Conservation (phyloP, 2,329 filamentous ascomycete genomes). For the Ophiocordyceps sinensis region DNA sequence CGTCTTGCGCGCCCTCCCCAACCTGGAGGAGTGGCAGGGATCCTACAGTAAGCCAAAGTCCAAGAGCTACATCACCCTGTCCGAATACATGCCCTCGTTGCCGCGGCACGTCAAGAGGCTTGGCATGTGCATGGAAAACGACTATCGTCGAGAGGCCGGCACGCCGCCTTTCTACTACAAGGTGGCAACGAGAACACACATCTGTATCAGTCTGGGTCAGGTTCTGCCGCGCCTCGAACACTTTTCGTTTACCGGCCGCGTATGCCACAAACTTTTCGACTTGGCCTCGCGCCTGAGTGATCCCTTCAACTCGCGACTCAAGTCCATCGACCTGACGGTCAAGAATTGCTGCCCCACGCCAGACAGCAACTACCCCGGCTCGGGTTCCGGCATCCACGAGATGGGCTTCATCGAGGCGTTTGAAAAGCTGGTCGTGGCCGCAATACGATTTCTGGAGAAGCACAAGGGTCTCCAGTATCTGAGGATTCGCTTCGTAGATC, state of each 20-base stretch:
- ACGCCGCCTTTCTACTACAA: slow-evolving; percentile 48
- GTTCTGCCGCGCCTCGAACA: slow-evolving; percentile 49
- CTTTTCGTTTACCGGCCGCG: slow-evolving; percentile 56
- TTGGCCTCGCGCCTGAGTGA: slow-evolving; percentile 35
- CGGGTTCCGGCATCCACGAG: slow-evolving; percentile 56
- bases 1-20: slow-evolving; percentile 49
- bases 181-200: slow-evolving; percentile 43
- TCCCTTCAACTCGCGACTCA: slow-evolving; percentile 35
- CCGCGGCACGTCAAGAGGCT: slow-evolving; percentile 46
- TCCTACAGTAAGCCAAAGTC: slow-evolving; percentile 58
- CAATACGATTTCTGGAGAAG: slow-evolving; percentile 43
- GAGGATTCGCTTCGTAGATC: slow-evolving; percentile 60
- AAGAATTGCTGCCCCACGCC: slow-evolving; percentile 56
- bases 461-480: slow-evolving; percentile 48
- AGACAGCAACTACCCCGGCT: slow-evolving; percentile 40
- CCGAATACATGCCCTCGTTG: slow-evolving; percentile 43
- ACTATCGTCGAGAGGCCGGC: slow-evolving; percentile 50
- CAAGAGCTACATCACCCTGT: slow-evolving; percentile 58
- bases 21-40: slow-evolving; percentile 47
- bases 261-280: slow-evolving; percentile 57
- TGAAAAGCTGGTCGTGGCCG: slow-evolving; percentile 51
- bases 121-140: slow-evolving; percentile 55
- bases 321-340: slow-evolving; percentile 56
- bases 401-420: slow-evolving; percentile 59
- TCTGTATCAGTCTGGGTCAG: slow-evolving; percentile 49